Evolutionary conservation across 2,329 filamentous ascomycete genomes (phyloP).

Genomic region (Venturia oleaginea): DNA sequence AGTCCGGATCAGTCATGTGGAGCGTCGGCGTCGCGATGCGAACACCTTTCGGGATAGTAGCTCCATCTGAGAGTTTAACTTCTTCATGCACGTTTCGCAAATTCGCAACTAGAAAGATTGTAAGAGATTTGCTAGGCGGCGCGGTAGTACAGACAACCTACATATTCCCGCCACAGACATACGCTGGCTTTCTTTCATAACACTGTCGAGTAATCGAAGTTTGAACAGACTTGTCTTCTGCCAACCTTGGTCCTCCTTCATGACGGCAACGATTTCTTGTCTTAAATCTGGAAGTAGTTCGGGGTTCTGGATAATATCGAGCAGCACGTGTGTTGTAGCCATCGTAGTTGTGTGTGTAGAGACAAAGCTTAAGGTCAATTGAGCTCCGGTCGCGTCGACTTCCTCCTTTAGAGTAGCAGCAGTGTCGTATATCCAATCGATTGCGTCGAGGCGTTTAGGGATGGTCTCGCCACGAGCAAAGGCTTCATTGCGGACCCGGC

Average conservation of each 20-base stretch:
- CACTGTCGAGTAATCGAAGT: constrained; percentile 25
- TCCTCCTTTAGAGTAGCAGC: constrained; percentile 1
- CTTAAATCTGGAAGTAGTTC: constrained; percentile 22
- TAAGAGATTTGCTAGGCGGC: not conserved
- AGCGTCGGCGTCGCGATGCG: not conserved
- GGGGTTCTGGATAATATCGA: constrained; percentile 20
- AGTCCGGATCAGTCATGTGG: not conserved
- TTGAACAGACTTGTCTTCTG: constrained; percentile 23
- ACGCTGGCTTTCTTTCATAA: constrained; percentile 26
- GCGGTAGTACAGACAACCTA: constrained; percentile 14
- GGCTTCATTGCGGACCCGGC: constrained; percentile 17
- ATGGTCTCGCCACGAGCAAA: constrained; percentile 13
- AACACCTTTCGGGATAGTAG: not conserved
- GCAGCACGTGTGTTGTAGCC: constrained; percentile 19
- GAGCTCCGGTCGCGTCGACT: constrained; percentile 6
- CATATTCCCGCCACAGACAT: constrained; percentile 18
- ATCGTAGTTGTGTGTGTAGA: constrained; percentile 23
- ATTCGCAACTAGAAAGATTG: not conserved
- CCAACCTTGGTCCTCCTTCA: constrained; percentile 21
- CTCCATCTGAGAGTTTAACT: not conserved
- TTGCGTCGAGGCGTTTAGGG: constrained; percentile 24
- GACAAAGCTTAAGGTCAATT: constrained; percentile 17
- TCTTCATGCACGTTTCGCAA: not conserved
- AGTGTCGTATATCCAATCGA: constrained; percentile 33
- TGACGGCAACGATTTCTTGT: constrained; percentile 20